Percentiles rank a stretch among this genome's conserved stretches.
phyloP scores from a whole-genome alignment of 257 asterid genomes.

The Scutellaria baicalensis region DNA sequence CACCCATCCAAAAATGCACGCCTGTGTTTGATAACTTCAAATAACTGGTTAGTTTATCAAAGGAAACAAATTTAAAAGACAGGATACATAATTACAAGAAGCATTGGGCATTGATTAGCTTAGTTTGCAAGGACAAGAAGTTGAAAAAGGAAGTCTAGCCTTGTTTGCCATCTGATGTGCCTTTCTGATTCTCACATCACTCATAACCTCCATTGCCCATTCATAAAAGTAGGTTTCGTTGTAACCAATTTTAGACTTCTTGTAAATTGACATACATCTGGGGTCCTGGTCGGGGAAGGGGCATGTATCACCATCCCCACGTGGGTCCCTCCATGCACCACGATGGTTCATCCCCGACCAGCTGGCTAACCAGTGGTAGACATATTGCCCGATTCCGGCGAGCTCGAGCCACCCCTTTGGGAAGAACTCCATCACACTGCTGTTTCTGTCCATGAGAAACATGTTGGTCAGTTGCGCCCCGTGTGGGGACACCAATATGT shows the following conservation, averaged over 20 bases:
- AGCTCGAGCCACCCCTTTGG: conserved; percentile 77
- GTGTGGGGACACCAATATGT: conserved; percentile 63
- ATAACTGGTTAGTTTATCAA: too few species aligned
- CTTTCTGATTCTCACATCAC: conserved; percentile 30
- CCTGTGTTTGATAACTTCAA: too few species aligned
- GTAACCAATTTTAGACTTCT: conserved; percentile 45
- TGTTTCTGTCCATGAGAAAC: conserved; percentile 64
- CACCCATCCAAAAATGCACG: too few species aligned
- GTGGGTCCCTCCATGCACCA: conserved; percentile 86
- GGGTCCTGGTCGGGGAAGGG: conserved; percentile 46
- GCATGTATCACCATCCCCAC: conserved; percentile 38
- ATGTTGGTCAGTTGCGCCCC: conserved; percentile 77
- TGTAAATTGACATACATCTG: conserved; percentile 54
- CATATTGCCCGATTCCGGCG: conserved; percentile 75
- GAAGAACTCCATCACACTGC: conserved; percentile 70
- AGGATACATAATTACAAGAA: too few species aligned
- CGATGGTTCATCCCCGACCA: conserved; percentile 81
- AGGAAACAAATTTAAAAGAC: too few species aligned
- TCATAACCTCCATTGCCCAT: conserved; percentile 46
- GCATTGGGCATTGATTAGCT: background rate
- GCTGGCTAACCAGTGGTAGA: conserved; percentile 67
- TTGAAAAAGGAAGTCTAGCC: background rate
- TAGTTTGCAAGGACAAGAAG: conserved; percentile 22
- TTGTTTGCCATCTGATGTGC: conserved; percentile 1
- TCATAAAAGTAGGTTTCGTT: conserved; percentile 42